Conservation (phyloP, 1,284 basidiomycete species). For the Cryptococcus sp. region DNA sequence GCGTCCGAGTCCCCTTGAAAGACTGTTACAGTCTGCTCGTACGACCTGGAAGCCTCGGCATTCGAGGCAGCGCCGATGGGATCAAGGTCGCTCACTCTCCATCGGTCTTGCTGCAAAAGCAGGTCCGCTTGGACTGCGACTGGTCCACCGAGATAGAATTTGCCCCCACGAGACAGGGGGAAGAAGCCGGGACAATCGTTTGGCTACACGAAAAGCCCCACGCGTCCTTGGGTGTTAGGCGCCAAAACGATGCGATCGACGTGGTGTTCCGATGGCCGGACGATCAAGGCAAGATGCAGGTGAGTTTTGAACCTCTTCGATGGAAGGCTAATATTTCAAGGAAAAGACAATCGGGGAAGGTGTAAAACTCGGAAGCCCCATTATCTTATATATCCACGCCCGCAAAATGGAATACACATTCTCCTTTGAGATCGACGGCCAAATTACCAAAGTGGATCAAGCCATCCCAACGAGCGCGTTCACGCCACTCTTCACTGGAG, state of each 20-base stretch:
- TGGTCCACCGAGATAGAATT: slow-evolving; percentile 5
- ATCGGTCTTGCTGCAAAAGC: slow-evolving; percentile 4
- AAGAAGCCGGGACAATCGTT: slow-evolving; percentile 15
- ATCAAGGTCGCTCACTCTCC: slow-evolving; percentile 1
- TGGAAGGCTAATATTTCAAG: no score
- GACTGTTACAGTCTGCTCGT: background rate
- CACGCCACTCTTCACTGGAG: slow-evolving; percentile 20
- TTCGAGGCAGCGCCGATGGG: background rate
- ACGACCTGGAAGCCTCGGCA: slow-evolving; percentile 3
- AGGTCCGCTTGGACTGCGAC: slow-evolving; percentile 2
- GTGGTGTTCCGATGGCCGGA: background rate
- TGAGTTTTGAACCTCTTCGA: no score
- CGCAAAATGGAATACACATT: background rate
- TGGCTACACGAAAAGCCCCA: slow-evolving; percentile 9
- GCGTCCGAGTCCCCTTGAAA: slow-evolving; percentile 5
- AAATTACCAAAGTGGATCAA: slow-evolving; percentile 1
- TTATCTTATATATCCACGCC: background rate
- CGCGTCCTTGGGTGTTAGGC: slow-evolving; percentile 4
- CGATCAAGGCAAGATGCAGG: background rate
- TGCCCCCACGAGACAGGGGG: slow-evolving; percentile 1
- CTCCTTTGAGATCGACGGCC: background rate
- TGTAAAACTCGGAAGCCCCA: background rate
- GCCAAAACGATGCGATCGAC: background rate
- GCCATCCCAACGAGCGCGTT: slow-evolving; percentile 8
- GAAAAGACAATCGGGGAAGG: background rate